Evolutionary conservation across 192 early-diverging fungal species (phyloP).

Genomic region (Radiomyces spectabilis): DNA sequence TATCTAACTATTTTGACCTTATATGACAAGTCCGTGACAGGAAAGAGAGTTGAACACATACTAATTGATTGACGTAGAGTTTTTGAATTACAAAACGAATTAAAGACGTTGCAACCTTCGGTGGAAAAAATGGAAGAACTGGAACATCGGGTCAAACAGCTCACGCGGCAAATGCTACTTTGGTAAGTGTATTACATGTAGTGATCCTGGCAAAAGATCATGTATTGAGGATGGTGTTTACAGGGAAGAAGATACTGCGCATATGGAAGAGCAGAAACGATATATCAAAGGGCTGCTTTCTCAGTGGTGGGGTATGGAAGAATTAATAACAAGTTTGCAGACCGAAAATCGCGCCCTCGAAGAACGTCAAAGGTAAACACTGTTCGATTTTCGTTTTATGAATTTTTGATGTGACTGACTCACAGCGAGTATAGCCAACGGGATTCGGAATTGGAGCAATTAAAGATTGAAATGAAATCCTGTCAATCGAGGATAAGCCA

Average conservation of each 20-base stretch:
- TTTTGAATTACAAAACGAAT: constrained; percentile 37
- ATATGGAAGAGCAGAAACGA: constrained; percentile 33
- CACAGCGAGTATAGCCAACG: background rate
- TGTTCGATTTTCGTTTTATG: background rate
- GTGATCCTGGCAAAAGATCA: constrained; percentile 6
- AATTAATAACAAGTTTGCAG: constrained; percentile 15
- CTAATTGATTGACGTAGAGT: constrained; percentile 22
- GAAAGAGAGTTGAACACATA: background rate
- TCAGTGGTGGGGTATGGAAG: constrained; percentile 25
- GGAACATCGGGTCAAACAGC: constrained; percentile 38
- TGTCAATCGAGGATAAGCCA: constrained; percentile 3
- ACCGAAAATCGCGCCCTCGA: constrained; percentile 6
- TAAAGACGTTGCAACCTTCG: constrained; percentile 35
- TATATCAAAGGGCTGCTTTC: constrained; percentile 32
- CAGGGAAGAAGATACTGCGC: constrained; percentile 29
- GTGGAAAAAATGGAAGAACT: constrained; percentile 39
- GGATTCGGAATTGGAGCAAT: background rate
- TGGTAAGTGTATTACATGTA: constrained; percentile 27
- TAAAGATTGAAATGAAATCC: background rate
- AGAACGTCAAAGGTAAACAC: background rate
- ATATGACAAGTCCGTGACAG: background rate
- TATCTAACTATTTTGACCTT: background rate
- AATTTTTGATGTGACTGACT: background rate
- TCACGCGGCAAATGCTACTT: constrained; percentile 40
- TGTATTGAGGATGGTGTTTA: background rate